Base-by-base conservation (phyloP, 768 basidiomycete species). In the Kwoniella sp. region DNA sequence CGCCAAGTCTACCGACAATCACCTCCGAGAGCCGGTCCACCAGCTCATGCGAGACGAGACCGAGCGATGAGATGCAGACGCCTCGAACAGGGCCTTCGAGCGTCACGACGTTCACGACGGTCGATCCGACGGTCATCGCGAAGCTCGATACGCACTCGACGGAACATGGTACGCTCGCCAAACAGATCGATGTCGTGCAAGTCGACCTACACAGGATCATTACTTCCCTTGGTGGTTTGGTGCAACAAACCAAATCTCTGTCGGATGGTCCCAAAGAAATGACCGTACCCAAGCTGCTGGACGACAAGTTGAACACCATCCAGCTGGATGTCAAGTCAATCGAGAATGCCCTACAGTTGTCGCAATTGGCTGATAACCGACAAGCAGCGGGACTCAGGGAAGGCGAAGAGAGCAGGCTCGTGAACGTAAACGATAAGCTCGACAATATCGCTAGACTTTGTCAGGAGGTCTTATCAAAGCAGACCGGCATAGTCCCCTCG, bases 371-470 rank as follows among this genome's bases (percentile, higher is more conserved):
- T 8, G 62, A 63, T 17, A 58, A 25, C 28, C 58, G 34, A 26
- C 38, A 53, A 20, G 26, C 64, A 20, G 12, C 61, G n/a, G 61
- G 60, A 31, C 7, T 52, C 20, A 25, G 47, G 53, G 29, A 26
- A 55, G 15, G 20, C 30, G 22, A 34, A 1, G 37, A 57, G 13
- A 22, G 28, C 22, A 61, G 38, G 52, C 51, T 65, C 20, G 26
- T 12, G 4, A 70, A 73, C 29, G 58, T 79, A 22, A 66, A 79
- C 48, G 45, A 30, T 12, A 79, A 79, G 53, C 61, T 79, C 20
- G 77, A 79, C 41, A 64, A 54, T 20, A 76, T 79, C 37, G 71
- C 66, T 25, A 61, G 55, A 26, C 63, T 77, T 4, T 77, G 75
- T 58, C 69, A 77, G 59, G 67, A 73, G 11, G 61, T 71, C 5